Conservation (phyloP, 2,329 filamentous ascomycete species). For the Penicillium sp. region DNA sequence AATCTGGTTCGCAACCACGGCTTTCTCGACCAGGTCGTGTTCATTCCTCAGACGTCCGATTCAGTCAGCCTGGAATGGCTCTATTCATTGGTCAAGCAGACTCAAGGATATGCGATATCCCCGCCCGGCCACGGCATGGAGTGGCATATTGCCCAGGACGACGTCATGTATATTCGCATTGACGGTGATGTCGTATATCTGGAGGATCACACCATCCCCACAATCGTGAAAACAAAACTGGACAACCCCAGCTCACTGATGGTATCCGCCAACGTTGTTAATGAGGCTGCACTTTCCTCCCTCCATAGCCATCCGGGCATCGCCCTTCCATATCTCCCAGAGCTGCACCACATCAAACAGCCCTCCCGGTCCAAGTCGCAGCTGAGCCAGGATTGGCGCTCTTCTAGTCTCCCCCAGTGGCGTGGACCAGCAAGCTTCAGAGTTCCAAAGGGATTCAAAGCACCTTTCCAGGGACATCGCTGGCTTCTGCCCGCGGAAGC, state of each 20-base stretch:
- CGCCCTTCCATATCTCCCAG: slow-evolving; percentile 55
- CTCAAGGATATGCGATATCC: slow-evolving; percentile 29
- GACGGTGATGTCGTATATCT: slow-evolving; percentile 46
- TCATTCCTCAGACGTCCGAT: slow-evolving; percentile 40
- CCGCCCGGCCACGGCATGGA: slow-evolving; percentile 8
- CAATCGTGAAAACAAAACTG: slow-evolving; percentile 53
- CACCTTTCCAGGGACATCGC: slow-evolving; percentile 44
- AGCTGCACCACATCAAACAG: slow-evolving; percentile 29
- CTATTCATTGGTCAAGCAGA: slow-evolving; percentile 28
- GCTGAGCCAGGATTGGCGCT: slow-evolving; percentile 30
- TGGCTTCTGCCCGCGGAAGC: slow-evolving; percentile 49
- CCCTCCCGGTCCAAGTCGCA: slow-evolving; percentile 16
- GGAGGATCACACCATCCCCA: slow-evolving; percentile 50
- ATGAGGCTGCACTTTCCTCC: slow-evolving; percentile 54
- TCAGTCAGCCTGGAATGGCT: slow-evolving; percentile 39
- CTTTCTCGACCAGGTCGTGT: slow-evolving; percentile 44
- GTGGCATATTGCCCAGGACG: slow-evolving; percentile 19
- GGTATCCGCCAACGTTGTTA: slow-evolving; percentile 58
- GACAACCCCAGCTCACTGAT: slow-evolving; percentile 51
- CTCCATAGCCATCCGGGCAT: slow-evolving; percentile 56
- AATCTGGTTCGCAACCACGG: slow-evolving; percentile 42
- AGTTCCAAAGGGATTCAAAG: slow-evolving; percentile 26
- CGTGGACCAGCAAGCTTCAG: slow-evolving; percentile 31
- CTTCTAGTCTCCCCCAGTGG: slow-evolving; percentile 35
- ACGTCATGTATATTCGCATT: slow-evolving; percentile 43